Evolutionary conservation across 2,329 filamentous ascomycete species (phyloP), one percentile per base, ranked within the genome.

Genomic region (Fonsecaea monophora): DNA sequence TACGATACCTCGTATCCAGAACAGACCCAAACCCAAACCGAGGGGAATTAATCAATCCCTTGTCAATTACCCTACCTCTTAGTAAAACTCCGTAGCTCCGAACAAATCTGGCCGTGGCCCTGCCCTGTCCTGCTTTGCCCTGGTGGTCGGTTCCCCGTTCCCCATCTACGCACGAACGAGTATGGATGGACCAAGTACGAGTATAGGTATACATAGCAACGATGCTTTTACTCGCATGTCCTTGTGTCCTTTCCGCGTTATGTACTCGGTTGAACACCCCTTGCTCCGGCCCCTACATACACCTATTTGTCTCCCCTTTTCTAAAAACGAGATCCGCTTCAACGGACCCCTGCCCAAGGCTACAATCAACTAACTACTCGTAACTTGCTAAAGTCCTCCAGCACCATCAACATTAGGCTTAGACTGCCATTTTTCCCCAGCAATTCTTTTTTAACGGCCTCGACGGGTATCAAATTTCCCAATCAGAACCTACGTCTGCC

Each of bases 321-420:
- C 32, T 61, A 5, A 61, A 25, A 25, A 25, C 25, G 25, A 42
- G 50, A 61, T 54, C 59, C 59, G 59, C 59, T 53, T 18, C 48
- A 10, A 60, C 34, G 32, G 42, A 53, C 45, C 59, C n/a, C 25
- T 25, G 3, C 25, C 25, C 25, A 25, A 25, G 25, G 25, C 25
- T 25, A 25, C 25, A 25, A 25, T 25, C 25, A 25, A 25, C 25
- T 25, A 3, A 35, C 53, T 53, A 25, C 2, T 25, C 25, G 25
- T 37, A 12, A 7, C 42, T 34, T 37, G 34, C 59, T 61, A 61
- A 61, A 61, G 59, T 54, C 59, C 59, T 61, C 21, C 53, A 53
- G 38, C 40, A 21, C 25, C 8, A 32, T 40, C 32, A 32, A 40
- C 40, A 38, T 34, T 54, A 34, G 59, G 59, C 34, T 53, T 61